Percentiles rank a stretch among this genome's conserved stretches.
These are phyloP conservation scores for Thelonectria discophora DNA, from an alignment of 2,329 filamentous ascomycete species.

Conservation along the genomic window DNA sequence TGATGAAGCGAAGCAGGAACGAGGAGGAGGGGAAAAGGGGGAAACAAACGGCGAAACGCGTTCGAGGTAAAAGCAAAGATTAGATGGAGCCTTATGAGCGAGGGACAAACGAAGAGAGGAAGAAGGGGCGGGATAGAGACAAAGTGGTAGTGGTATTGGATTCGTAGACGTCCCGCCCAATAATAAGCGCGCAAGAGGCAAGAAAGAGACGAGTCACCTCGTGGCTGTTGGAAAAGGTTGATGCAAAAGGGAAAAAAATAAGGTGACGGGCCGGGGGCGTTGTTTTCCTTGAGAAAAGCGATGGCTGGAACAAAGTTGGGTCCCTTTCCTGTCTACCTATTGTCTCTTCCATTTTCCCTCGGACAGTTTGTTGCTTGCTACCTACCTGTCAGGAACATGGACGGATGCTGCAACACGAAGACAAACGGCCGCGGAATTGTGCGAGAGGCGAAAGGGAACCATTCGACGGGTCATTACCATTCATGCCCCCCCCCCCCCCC, in stretches of 20 bases:
- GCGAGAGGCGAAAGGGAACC: too few relatives aligned
- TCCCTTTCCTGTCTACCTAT: not conserved
- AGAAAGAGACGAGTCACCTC: not conserved
- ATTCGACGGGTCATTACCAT: too few relatives aligned
- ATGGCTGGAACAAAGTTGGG: conserved; percentile 16
- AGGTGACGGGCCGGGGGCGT: conserved; percentile 14
- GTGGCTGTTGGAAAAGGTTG: not conserved
- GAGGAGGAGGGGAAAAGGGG: not conserved
- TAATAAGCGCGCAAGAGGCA: not conserved
- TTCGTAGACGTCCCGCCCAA: not conserved
- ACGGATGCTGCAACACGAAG: too few relatives aligned
- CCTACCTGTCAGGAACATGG: too few relatives aligned
- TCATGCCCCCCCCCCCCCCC: not conserved
- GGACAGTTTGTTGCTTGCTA: not conserved
- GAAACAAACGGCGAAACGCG: not conserved
- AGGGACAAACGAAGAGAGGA: not conserved
- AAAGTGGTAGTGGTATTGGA: too few relatives aligned
- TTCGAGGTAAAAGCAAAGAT: not conserved
- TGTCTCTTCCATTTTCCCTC: not conserved
- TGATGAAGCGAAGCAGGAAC: not conserved
- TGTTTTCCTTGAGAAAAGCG: conserved; percentile 15
- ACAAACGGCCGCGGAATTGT: too few relatives aligned
- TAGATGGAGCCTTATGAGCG: too few relatives aligned
- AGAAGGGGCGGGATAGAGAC: not conserved
- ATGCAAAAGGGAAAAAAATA: conserved; percentile 13